Evolutionary conservation across 805 yeast species (phyloP).

Genomic region (Yamadazyma paraphyllophila): DNA sequence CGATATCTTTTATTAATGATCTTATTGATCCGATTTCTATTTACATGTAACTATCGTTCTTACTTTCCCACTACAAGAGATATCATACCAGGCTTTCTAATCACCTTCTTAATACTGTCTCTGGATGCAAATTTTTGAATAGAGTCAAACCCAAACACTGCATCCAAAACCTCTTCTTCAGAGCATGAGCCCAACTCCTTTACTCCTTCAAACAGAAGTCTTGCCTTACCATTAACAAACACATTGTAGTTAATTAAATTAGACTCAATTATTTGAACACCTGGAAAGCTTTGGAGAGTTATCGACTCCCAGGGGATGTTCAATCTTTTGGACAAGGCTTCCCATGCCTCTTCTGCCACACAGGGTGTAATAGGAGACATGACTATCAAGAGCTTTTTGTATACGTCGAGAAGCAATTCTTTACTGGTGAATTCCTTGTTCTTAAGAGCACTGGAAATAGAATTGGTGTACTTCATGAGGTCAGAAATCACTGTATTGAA

Average conservation of each 20-base stretch:
- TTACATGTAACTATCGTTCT: constrained; percentile 4
- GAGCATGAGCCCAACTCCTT: constrained; percentile 36
- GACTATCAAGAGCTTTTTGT: constrained; percentile 54
- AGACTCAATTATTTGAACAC: constrained; percentile 38
- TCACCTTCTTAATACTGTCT: constrained; percentile 49
- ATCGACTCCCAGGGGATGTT: constrained; percentile 45
- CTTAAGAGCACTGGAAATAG: constrained; percentile 40
- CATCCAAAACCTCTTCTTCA: constrained; percentile 35
- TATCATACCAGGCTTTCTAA: constrained; percentile 51
- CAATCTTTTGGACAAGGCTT: constrained; percentile 30
- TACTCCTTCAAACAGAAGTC: constrained; percentile 41
- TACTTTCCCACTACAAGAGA: constrained; percentile 33
- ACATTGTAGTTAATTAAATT: constrained; percentile 47
- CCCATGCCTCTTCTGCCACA: constrained; percentile 81
- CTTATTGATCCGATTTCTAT: constrained; percentile 1
- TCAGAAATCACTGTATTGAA: constrained; percentile 87
- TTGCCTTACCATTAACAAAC: constrained; percentile 72
- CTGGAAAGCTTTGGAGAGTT: constrained; percentile 67
- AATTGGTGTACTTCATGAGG: constrained; percentile 76
- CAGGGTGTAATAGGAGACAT: constrained; percentile 83
- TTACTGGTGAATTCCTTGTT: constrained; percentile 26
- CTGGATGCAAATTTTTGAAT: constrained; percentile 43
- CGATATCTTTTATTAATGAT: too few species aligned
- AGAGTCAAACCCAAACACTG: constrained; percentile 28
- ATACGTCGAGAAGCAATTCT: constrained; percentile 46